Base-by-base conservation (phyloP, 768 basidiomycete genomes). In the Suillus cothurnatus region DNA sequence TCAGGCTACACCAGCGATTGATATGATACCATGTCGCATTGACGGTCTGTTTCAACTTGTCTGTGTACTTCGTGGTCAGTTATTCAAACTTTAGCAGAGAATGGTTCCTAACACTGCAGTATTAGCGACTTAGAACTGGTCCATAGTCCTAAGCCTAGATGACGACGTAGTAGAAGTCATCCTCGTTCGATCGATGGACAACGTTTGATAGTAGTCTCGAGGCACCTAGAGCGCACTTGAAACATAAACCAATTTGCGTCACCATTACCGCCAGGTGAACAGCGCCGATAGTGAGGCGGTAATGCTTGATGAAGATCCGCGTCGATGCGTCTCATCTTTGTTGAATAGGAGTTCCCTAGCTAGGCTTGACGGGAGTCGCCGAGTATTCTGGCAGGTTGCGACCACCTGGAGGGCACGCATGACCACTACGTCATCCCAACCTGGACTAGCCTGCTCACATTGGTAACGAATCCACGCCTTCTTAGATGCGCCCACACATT, bases 11-110 rank as follows among this genome's bases (percentile, higher is more conserved):
- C 19, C 58, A 3, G 26, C 58, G 6, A 41, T 59, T 31, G 58
- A 59, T 31, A 59, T 74, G 23, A 56, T 76, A 59, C 67, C 69
- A 23, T 77, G 70, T 66, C 66, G 67, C 34, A n/a, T 34, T 6
- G 55, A 71, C 0, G 61, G 66, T 23, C 6, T 38, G 32, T 65
- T 66, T 39, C 75, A 68, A 11, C 11, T 75, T 56, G 11, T 75
- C 61, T 57, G 62, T n/a, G 65, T 64, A 32, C 65, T 63, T 39
- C 59, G 45, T 26, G 32, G 56, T 61, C 12, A 59, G 58, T 28
- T 7, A 39, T 31, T 41, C 39, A 38, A 21, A 31, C 26, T 8
- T 41, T 15, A 58, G 39, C 23, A 26, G 3, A 21, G 15, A 12
- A 38, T 58, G 3, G 19, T 19, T 21, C 1, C 26, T 58, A 28